Percentiles rank a stretch among this genome's conserved stretches.
phyloP scores from a whole-genome alignment of 306 rosid species.

The Benincasa hispida region DNA sequence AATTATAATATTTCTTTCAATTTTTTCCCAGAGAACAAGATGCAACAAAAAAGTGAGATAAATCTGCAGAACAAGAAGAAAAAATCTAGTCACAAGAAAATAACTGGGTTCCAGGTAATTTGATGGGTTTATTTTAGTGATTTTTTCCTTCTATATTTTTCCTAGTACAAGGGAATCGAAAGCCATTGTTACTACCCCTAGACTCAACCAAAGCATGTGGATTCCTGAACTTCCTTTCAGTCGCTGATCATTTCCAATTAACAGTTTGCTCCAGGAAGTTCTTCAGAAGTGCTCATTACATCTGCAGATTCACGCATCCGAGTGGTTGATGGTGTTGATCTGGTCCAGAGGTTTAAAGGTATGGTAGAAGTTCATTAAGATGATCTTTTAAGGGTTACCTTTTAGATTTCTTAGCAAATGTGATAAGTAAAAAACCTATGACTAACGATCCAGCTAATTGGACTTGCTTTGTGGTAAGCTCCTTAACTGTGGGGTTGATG shows the following conservation, averaged over 20 bases:
- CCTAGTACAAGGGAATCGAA: neutral
- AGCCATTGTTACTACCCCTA: neutral
- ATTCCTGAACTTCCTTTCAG: slow-evolving; percentile 5
- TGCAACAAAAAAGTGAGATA: slow-evolving; percentile 70
- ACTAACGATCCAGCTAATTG: neutral
- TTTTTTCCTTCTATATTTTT: neutral
- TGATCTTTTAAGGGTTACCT: neutral
- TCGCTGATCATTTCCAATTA: slow-evolving; percentile 26
- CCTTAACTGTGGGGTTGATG: neutral
- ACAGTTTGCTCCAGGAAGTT: slow-evolving; percentile 99
- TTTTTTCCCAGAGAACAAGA: slow-evolving; percentile 55
- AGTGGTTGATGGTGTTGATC: slow-evolving; percentile 71
- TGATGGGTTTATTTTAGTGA: neutral
- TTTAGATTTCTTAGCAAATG: neutral
- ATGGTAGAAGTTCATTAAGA: slow-evolving; percentile 8
- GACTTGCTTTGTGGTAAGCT: neutral
- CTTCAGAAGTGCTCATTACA: slow-evolving; percentile 80
- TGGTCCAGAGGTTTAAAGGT: slow-evolving; percentile 96
- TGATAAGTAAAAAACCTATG: neutral
- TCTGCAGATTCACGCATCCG: slow-evolving; percentile 96
- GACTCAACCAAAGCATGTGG: neutral
- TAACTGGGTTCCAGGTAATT: slow-evolving; percentile 95
- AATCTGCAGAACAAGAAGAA: slow-evolving; percentile 94
- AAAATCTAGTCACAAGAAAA: slow-evolving; percentile 83
- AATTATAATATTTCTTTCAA: neutral